phyloP scores from a whole-genome alignment of 805 yeast genomes.

The Grigorovia yakushimaensis region DNA sequence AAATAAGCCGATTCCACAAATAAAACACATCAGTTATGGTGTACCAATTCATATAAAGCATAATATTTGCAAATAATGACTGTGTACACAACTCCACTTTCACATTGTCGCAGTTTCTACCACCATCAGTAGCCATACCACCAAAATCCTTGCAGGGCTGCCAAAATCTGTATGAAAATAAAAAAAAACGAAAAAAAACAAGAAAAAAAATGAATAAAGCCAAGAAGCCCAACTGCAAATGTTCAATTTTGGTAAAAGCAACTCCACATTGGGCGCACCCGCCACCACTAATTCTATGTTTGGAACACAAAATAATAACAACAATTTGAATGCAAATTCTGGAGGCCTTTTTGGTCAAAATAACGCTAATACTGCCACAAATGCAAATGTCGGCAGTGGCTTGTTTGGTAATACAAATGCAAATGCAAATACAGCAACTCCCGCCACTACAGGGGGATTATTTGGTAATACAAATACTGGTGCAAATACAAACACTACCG shows the following conservation, averaged over 20 bases:
- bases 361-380: background rate
- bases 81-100: too few relatives aligned
- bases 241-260: conserved; percentile 4
- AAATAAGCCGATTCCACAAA: too few relatives aligned
- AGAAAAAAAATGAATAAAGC: background rate
- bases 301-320: background rate
- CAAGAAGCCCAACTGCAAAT: background rate
- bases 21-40: too few relatives aligned
- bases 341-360: conserved; percentile 28
- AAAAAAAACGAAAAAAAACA: background rate
- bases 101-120: too few relatives aligned
- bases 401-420: conserved; percentile 5
- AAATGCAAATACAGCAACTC: background rate
- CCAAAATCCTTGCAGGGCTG: too few relatives aligned
- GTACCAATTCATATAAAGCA: too few relatives aligned
- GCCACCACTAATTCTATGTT: background rate
- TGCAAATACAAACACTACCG: background rate
- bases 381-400: too few relatives aligned
- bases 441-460: too few relatives aligned
- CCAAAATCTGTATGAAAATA: too few relatives aligned
- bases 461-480: conserved; percentile 12
- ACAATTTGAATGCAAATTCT: conserved; percentile 21
- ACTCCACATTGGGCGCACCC: background rate
- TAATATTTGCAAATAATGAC: too few relatives aligned
- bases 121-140: too few relatives aligned